Evolutionary conservation across 257 asterid genomes (phyloP), one percentile per base, ranked within the genome.

Genomic region (Ophiorrhiza pumila): DNA sequence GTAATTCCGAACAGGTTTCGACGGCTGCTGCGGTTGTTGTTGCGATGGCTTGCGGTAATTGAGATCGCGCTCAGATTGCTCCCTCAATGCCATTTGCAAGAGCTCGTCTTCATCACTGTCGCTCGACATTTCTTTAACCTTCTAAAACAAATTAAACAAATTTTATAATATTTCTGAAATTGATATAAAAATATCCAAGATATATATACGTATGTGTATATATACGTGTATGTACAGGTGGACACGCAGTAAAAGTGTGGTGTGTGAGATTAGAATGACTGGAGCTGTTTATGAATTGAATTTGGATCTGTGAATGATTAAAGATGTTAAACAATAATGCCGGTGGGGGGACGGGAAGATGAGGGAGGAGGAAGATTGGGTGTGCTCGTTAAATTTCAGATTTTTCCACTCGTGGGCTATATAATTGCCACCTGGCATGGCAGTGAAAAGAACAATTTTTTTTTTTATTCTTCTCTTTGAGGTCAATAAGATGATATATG

Each of bases 81-180:
- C 97, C 55, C 85, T 86, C 81, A 91, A 86, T 71, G 99, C 99
- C 89, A 89, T 88, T 89, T 91, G 99, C 79, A 94, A 73, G 63
- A 94, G 93, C 90, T 90, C 97, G 37, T 94, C 99, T 79, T 94
- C 99, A 71, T 93, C 95, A 71, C 89, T 84, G 74, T 84, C 97
- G 85, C 87, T 87, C 74, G 98, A 86, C 99, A 94, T 91, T 75
- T 77, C 31, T 22, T 14, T 32, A 45, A 17, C 11, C 53, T 29
- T 55, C 37, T 56, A 2, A 10, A 39, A 50, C 3, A n/a, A n/a
- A n/a, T n/a, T n/a, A n/a, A n/a, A n/a, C n/a, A n/a, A n/a, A n/a
- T 61, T 9, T 9, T 46, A 43, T 2, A 4, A 63, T 18, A 68
- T 34, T 49, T 53, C 59, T 23, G 23, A 11, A 10, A 37, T 70